Conservation (phyloP, 176 grass and related monocot genomes). For the Oryza glaberrima region DNA sequence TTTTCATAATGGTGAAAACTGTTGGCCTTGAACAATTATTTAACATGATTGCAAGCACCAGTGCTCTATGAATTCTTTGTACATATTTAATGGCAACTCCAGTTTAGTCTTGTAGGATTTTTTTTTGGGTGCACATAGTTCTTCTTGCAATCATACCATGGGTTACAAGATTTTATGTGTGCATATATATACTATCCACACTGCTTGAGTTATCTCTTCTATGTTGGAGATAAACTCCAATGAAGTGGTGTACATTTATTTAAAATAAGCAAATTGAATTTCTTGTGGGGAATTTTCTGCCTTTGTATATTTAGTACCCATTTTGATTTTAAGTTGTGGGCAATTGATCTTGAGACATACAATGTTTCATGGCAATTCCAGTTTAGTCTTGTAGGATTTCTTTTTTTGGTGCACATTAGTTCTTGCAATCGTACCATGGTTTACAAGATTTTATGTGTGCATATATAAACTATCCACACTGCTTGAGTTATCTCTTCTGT, state of each 20-base stretch:
- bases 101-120: not conserved
- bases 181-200: conserved; percentile 48
- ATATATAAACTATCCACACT: conserved; percentile 48
- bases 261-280: not conserved
- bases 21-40: not conserved
- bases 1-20: not conserved
- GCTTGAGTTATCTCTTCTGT: conserved; percentile 62
- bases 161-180: conserved; percentile 51
- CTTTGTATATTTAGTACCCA: not conserved
- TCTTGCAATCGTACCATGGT: conserved; percentile 38
- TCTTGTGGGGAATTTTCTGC: not conserved
- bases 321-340: not conserved
- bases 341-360: not conserved
- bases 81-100: not conserved
- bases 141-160: conserved; percentile 37
- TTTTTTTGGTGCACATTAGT: conserved; percentile 42
- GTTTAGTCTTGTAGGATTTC: not conserved
- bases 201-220: conserved; percentile 63
- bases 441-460: conserved; percentile 54
- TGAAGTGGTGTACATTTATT: conserved; percentile 39
- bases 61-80: conserved; percentile 7
- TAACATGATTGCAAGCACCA: not conserved
- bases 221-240: conserved; percentile 49
- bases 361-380: not conserved
- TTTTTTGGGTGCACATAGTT: conserved; percentile 47